Evolutionary conservation across 768 basidiomycete genomes (phyloP).

Genomic region (Suillus alpinus): DNA sequence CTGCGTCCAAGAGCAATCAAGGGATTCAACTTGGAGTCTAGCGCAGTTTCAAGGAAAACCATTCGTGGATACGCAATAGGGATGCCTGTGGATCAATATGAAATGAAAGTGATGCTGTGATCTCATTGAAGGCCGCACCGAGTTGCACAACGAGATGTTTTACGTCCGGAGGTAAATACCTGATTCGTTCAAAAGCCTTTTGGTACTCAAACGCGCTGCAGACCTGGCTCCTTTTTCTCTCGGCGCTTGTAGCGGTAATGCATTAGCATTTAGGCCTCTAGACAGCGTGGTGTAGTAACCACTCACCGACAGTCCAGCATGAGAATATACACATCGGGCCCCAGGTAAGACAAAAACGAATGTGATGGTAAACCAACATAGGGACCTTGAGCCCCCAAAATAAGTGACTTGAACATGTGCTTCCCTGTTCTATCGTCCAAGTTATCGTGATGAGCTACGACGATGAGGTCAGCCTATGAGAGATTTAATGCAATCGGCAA

Average conservation of each 20-base stretch:
- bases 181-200: conserved; percentile 64
- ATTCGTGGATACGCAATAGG: conserved; percentile 92
- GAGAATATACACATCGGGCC: conserved; percentile 72
- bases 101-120: neutral
- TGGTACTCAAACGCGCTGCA: conserved; percentile 74
- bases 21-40: conserved; percentile 85
- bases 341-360: conserved; percentile 77
- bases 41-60: conserved; percentile 78
- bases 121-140: conserved; percentile 40
- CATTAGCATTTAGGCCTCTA: neutral
- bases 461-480: conserved; percentile 2
- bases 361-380: conserved; percentile 82
- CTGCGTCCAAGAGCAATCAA: conserved; percentile 69
- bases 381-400: conserved; percentile 74
- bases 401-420: conserved; percentile 67
- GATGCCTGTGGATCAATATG: conserved; percentile 43
- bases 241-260: conserved; percentile 53
- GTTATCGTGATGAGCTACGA: conserved; percentile 56
- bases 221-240: conserved; percentile 78
- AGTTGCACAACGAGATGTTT: conserved; percentile 85
- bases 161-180: conserved; percentile 56
- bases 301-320: conserved; percentile 79
- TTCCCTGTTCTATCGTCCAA: conserved; percentile 53
- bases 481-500: conserved; percentile 4
- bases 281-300: neutral